Base-by-base conservation (phyloP, 2,329 filamentous ascomycete genomes). In the Aspergillus sp. region DNA sequence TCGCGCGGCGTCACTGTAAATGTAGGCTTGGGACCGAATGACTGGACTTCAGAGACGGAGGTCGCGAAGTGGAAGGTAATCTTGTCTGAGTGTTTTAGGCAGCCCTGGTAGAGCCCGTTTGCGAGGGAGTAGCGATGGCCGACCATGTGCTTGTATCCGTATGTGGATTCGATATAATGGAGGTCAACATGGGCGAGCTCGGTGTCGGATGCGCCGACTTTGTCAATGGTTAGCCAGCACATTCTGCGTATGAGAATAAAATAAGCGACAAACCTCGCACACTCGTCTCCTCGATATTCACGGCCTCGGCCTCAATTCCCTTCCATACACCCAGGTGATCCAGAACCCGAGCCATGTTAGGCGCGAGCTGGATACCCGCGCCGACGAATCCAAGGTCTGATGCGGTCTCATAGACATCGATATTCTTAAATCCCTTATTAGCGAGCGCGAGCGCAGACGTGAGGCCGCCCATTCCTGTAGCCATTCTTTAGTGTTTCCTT, bases 351-450 rank as follows among this genome's bases (percentile, higher is more conserved):
- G 87, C 87, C 82, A 93, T 89, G 64, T 95, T 96, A 0, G 90
- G 90, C 0, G 90, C 89, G 57, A 93, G 81, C 71, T 96, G 91
- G 63, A 95, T 93, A 5, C 91, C 91, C 1, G 91, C 91, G 23
- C 91, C 91, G 1, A 93, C 90, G 66, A 93, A 93, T 5, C 90
- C 90, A 4, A 93, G 81, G 63, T 86, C 84, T 4, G 87, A 84
- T 0, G 90, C 90, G 37, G 82, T 84, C 71, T 93, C 90, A 71
- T 87, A 93, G 51, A 93, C 84, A 55, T 88, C 80, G 67, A 93
- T 87, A 57, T 89, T 78, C 62, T 80, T 84, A 75, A 93, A 93
- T 7, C 90, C 90, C 66, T 87, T 86, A 75, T 89, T 89, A 41
- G 90, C 89, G 37, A 93, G 82, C 12, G 89, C 84, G 37, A 93